Evolutionary conservation across 768 basidiomycete genomes (phyloP), one percentile per base, ranked within the genome.

Genomic region (Pluteus cervinus): DNA sequence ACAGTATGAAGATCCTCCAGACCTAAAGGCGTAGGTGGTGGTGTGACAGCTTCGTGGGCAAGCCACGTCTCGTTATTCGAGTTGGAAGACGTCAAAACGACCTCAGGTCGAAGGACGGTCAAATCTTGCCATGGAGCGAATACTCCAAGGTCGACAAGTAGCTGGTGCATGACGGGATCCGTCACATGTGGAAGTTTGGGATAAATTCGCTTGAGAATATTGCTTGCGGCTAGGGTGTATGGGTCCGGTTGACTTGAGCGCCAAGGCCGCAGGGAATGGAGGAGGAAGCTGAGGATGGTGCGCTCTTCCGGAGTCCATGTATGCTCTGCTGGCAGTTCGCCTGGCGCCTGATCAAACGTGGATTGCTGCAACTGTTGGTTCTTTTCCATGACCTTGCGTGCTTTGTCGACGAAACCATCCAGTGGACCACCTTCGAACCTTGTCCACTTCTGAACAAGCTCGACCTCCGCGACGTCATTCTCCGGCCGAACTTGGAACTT

Each of bases 51-150:
- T 11, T 45, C 36, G 26, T n/a, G n/a, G n/a, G n/a, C n/a, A n/a
- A n/a, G n/a, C n/a, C n/a, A n/a, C n/a, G n/a, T n/a, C n/a, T n/a
- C n/a, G n/a, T n/a, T n/a, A n/a, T n/a, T n/a, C n/a, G n/a, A n/a
- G n/a, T n/a, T n/a, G n/a, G n/a, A n/a, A n/a, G n/a, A n/a, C n/a
- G n/a, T n/a, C n/a, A 59, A 58, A 47, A 54, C 57, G 40, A 75
- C 48, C 12, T 59, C 52, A 1, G 58, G 59, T 40, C 60, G 56
- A 22, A 70, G 54, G 6, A 65, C 66, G 4, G 62, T 58, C 21
- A 76, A 43, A 47, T 91, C 81, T 46, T 90, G 79, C 93, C 93
- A 96, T 2, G 85, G 81, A 2, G 83, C 69, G 15, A 86, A 52
- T 5, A 81, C 71, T 5, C 94, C 92, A 10, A 94, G 50, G 30